Conservation (phyloP, 2,329 filamentous ascomycete species). For the Phyllosticta citriasiana region DNA sequence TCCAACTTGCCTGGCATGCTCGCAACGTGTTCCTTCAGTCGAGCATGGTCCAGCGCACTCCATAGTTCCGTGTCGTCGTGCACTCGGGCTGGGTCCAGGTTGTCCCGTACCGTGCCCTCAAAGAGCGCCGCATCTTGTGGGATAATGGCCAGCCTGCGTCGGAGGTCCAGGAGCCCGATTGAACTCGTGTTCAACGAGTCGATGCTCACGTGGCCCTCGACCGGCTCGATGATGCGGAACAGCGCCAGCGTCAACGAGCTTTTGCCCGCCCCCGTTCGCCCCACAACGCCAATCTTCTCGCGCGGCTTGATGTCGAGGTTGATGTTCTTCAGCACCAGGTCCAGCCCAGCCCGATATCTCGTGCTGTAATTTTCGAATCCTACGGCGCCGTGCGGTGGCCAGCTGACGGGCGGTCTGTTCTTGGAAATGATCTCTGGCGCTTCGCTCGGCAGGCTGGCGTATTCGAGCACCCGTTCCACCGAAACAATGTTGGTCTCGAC, state of each 20-base stretch:
- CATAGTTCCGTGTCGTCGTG: conserved; percentile 96
- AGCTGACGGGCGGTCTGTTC: conserved; percentile 76
- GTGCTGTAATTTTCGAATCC: conserved; percentile 92
- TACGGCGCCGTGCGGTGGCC: conserved; percentile 82
- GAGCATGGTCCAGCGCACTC: conserved; percentile 90
- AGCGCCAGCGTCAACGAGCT: conserved; percentile 84
- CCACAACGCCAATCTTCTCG: conserved; percentile 97
- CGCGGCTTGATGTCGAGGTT: conserved; percentile 86
- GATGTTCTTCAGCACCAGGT: conserved; percentile 88
- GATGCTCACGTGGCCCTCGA: conserved; percentile 74
- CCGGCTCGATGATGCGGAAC: conserved; percentile 91
- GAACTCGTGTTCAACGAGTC: conserved; percentile 81
- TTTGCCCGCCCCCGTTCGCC: conserved; percentile 91
- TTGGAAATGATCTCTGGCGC: conserved; percentile 88
- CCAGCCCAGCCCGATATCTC: conserved; percentile 78
- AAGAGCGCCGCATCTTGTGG: conserved; percentile 96
- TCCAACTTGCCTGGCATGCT: conserved; percentile 85
- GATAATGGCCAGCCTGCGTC: conserved; percentile 86
- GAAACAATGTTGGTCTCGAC: conserved; percentile 99
- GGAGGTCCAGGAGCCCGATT: conserved; percentile 82
- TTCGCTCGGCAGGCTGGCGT: conserved; percentile 82
- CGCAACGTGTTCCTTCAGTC: conserved; percentile 80
- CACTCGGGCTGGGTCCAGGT: conserved; percentile 86
- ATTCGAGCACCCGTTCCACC: conserved; percentile 94
- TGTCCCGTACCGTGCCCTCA: conserved; percentile 85